These are phyloP conservation scores for Paulownia fortunei DNA, from an alignment of 257 asterid species.

Conservation along the genomic window DNA sequence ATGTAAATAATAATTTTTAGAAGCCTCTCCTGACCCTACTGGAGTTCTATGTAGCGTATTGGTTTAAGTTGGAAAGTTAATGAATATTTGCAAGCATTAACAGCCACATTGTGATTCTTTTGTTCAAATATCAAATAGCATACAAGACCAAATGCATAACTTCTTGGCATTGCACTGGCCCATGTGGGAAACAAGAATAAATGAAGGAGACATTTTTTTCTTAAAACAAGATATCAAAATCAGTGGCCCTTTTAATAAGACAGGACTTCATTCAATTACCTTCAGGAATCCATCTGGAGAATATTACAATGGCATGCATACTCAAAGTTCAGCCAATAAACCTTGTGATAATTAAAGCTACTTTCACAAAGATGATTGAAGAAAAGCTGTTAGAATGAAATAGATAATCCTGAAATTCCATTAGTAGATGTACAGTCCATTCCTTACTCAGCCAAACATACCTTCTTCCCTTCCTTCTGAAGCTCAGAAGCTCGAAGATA, in stretches of 20 bases:
- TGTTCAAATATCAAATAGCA: neutral
- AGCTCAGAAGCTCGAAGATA: slow-evolving; percentile 99
- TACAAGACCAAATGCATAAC: neutral
- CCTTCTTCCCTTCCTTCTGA: slow-evolving; percentile 99
- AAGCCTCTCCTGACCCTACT: neutral
- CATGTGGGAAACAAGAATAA: neutral
- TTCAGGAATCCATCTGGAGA: too few relatives aligned
- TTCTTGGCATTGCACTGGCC: neutral
- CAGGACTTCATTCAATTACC: too few relatives aligned
- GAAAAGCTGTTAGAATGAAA: neutral
- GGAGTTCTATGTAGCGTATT: neutral
- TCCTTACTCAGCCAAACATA: slow-evolving; percentile 20
- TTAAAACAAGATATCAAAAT: too few relatives aligned
- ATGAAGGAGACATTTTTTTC: too few relatives aligned
- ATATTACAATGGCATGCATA: too few relatives aligned
- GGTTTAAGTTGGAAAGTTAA: neutral
- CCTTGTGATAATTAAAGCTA: too few relatives aligned
- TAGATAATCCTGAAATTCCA: neutral
- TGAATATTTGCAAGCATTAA: neutral
- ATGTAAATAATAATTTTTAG: neutral
- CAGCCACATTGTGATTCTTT: neutral
- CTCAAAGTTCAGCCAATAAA: too few relatives aligned
- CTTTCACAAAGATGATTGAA: neutral
- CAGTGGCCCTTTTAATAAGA: too few relatives aligned
- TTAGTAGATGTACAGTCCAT: neutral